phyloP scores from a whole-genome alignment of 176 grass and related monocot species.

The Canna indica region DNA sequence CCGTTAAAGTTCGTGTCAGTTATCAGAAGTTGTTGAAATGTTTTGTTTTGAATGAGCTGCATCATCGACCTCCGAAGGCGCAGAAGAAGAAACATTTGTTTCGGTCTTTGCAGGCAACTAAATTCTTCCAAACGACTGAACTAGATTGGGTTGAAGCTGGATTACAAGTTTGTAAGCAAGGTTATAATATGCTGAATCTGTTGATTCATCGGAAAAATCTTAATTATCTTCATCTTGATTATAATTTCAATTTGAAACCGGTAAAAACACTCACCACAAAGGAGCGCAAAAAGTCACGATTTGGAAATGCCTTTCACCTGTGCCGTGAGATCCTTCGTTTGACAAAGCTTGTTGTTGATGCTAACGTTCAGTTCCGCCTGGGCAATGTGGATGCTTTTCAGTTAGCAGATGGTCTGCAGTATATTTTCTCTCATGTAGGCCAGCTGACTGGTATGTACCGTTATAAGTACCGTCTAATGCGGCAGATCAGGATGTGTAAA shows the following conservation, averaged over 20 bases:
- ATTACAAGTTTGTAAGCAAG: conserved; percentile 95
- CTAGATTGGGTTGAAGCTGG: conserved; percentile 98
- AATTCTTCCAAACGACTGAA: conserved; percentile 97
- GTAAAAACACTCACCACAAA: conserved; percentile 99
- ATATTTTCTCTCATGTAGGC: conserved; percentile 97
- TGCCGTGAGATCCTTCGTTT: conserved; percentile 95
- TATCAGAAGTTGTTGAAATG: conserved; percentile 97
- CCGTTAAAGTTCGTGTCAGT: conserved; percentile 94
- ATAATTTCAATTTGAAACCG: conserved; percentile 97
- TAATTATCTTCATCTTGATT: conserved; percentile 96
- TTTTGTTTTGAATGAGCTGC: conserved; percentile 87
- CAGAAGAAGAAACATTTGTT: conserved; percentile 98
- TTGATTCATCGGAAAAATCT: conserved; percentile 98
- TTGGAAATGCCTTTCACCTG: conserved; percentile 98
- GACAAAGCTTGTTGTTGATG: conserved; percentile 96
- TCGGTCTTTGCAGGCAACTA: conserved; percentile 84
- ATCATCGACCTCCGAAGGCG: conserved; percentile 87
- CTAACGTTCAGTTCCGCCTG: conserved; percentile 91
- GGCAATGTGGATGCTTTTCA: conserved; percentile 98
- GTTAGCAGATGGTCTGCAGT: conserved; percentile 92
- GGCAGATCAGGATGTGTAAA: conserved; percentile 98
- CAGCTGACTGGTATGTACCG: conserved; percentile 99
- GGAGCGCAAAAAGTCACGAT: conserved; percentile 96
- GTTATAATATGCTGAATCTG: conserved; percentile 96
- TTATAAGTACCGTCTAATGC: conserved; percentile 93